Conservation (phyloP, 1,284 basidiomycete species). For the Cryptococcus wingfieldii region DNA sequence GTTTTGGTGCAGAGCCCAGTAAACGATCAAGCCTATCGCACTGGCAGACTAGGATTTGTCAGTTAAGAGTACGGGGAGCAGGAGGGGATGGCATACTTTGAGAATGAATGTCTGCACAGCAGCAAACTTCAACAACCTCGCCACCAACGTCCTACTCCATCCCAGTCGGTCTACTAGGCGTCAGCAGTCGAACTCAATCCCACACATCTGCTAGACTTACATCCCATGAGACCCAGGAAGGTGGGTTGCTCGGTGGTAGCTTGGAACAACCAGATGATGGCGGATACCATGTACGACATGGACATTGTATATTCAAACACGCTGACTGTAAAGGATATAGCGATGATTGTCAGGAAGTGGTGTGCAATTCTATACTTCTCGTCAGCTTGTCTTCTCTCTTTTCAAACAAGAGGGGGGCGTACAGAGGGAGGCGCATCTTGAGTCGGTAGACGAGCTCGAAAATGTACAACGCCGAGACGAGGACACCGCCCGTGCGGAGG, state of each 20-base stretch:
- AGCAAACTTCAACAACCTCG: conserved; percentile 20
- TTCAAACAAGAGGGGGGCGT: background rate
- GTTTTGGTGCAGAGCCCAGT: conserved; percentile 26
- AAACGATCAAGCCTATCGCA: conserved; percentile 24
- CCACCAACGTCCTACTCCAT: conserved; percentile 13
- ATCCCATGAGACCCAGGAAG: conserved; percentile 28
- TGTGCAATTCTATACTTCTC: conserved; percentile 18
- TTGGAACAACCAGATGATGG: conserved; percentile 30
- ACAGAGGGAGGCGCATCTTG: conserved; percentile 28
- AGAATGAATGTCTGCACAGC: conserved; percentile 24
- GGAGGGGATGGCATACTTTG: conserved; percentile 14
- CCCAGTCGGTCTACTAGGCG: conserved; percentile 20
- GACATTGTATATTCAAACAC: conserved; percentile 23
- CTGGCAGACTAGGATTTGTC: conserved; percentile 12
- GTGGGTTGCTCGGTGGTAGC: conserved; percentile 32
- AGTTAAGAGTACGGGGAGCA: background rate
- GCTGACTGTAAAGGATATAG: conserved; percentile 20
- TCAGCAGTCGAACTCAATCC: background rate
- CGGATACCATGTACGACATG: conserved; percentile 12
- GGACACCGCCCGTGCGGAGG: conserved; percentile 17
- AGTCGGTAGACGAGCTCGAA: conserved; percentile 30
- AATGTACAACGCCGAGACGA: conserved; percentile 22
- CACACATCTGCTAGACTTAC: conserved; percentile 6
- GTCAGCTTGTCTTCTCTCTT: background rate
- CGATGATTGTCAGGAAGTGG: conserved; percentile 28